Base-by-base conservation (phyloP, 306 rosid genomes). In the Fragaria ananassa region DNA sequence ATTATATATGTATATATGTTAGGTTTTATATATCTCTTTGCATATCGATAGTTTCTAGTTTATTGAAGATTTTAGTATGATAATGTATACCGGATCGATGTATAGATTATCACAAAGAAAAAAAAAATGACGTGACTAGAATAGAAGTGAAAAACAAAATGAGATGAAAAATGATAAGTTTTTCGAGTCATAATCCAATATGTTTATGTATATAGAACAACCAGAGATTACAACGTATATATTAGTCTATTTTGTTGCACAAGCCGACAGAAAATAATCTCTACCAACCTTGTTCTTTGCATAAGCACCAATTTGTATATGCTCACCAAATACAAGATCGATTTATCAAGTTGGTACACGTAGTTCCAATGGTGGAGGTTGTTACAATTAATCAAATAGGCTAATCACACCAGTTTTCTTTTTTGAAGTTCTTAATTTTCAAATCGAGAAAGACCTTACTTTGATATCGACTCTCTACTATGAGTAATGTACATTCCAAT, bases 311-410 rank as follows among this genome's bases (percentile, higher is more conserved):
- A 76, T 79, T 80, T 42, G 44, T 31, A 58, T 18, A 76, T 78
- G 54, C 27, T 74, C 77, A 81, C 74, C 79, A 78, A 83, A 78
- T 42, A 56, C 17, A 41, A 3, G 49, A 31, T 27, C 29, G 29
- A 53, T 72, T 54, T 54, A 75, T 81, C 50, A 63, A 69, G 62
- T 60, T 25, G 72, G 73, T 78, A 47, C 71, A 67, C 65, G 51
- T 73, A 77, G 80, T 71, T 80, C 42, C 69, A 27, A 18, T 34
- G 4, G 56, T 72, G 62, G 81, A 66, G 61, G 86, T 86, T 85
- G 88, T 83, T 85, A 69, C 63, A 71, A 63, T 45, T 67, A 3
- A 81, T 29, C 50, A 56, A 68, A 29, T 54, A 21, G 42, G 50
- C 60, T 76, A 51, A 74, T 66, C 70, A 53, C 66, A 8, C 60